Evolutionary conservation across 2,329 filamentous ascomycete species (phyloP).

Genomic region (Exophiala oligosperma): DNA sequence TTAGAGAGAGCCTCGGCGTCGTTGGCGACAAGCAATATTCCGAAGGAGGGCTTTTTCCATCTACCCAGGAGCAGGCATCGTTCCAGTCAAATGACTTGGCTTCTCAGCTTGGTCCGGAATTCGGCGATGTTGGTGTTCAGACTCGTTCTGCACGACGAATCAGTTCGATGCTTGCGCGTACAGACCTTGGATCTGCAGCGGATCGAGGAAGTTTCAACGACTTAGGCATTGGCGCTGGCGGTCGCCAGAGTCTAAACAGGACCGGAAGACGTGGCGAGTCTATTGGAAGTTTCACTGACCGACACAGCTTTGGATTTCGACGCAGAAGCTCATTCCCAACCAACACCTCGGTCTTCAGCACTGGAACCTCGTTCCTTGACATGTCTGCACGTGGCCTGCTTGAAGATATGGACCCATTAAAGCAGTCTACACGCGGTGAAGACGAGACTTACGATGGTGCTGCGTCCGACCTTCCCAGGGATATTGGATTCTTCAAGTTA

Average conservation of each 20-base stretch:
- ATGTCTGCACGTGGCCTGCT: conserved; percentile 68
- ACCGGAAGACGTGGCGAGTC: conserved; percentile 68
- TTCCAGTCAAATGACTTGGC: conserved; percentile 62
- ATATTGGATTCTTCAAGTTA: conserved; percentile 27
- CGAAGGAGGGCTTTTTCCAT: conserved; percentile 20
- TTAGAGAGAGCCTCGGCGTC: conserved; percentile 75
- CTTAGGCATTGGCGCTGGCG: conserved; percentile 53
- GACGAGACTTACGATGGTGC: conserved; percentile 16
- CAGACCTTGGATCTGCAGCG: conserved; percentile 81
- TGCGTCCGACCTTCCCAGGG: conserved; percentile 19
- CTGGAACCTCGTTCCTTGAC: conserved; percentile 64
- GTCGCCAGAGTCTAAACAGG: conserved; percentile 47
- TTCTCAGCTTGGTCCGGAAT: conserved; percentile 70
- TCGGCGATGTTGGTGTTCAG: conserved; percentile 54
- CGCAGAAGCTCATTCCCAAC: conserved; percentile 60
- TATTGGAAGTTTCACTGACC: conserved; percentile 65
- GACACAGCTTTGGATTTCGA: conserved; percentile 59
- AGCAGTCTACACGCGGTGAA: conserved; percentile 19
- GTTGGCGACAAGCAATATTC: conserved; percentile 38
- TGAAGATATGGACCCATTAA: conserved; percentile 58
- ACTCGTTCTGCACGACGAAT: conserved; percentile 72
- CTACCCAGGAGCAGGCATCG: conserved; percentile 51
- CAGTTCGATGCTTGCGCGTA: conserved; percentile 85
- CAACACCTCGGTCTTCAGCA: conserved; percentile 46
- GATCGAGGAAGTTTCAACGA: conserved; percentile 80